These are phyloP conservation scores for Sclerotinia borealis DNA, from an alignment of 2,329 filamentous ascomycete species.

Conservation along the genomic window DNA sequence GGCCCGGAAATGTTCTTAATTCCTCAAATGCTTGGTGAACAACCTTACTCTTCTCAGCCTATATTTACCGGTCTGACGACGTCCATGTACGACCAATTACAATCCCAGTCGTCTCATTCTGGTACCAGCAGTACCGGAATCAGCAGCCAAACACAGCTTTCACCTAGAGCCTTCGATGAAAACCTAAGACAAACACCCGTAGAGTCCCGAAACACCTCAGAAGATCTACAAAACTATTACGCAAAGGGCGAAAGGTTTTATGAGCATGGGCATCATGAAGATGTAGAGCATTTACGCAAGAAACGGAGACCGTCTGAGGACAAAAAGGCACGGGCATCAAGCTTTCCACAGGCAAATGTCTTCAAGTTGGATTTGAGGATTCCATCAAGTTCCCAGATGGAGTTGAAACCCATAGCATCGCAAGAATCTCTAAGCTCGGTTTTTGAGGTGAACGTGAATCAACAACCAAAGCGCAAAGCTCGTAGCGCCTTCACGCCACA, in stretches of 20 bases:
- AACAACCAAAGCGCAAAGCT: conserved; percentile 6
- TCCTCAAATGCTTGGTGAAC: background rate
- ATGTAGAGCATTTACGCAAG: background rate
- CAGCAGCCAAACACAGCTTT: background rate
- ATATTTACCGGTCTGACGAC: background rate
- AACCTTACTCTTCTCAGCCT: background rate
- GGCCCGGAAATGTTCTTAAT: background rate
- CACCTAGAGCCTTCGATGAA: background rate
- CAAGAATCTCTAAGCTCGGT: conserved; percentile 10
- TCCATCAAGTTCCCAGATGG: background rate
- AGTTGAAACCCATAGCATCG: background rate
- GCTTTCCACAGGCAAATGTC: background rate
- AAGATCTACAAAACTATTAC: background rate
- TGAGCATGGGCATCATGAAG: background rate
- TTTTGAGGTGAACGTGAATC: conserved; percentile 10
- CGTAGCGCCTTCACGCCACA: conserved; percentile 10
- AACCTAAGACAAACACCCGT: background rate
- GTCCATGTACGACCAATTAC: background rate
- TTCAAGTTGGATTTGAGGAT: conserved; percentile 5
- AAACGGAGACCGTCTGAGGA: background rate
- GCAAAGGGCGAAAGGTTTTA: background rate
- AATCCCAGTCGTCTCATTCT: background rate
- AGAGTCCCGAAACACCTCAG: background rate
- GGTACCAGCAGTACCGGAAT: background rate
- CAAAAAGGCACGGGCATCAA: background rate